Base-by-base conservation (phyloP, 148 eudicot species). In the Amaranthus hypochondriacus region DNA sequence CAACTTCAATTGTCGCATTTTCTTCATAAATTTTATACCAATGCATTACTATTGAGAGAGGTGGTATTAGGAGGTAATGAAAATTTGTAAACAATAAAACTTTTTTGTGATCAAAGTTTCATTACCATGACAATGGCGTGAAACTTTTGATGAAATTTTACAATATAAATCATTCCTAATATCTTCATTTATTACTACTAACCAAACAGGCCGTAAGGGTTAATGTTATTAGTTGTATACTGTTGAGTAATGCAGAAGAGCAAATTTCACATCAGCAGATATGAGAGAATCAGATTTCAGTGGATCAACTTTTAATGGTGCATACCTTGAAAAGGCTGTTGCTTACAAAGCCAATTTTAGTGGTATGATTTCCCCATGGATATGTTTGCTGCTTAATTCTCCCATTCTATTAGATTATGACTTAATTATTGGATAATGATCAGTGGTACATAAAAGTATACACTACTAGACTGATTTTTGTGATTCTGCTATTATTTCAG, bases 221-320 rank as follows among this genome's bases (percentile, higher is more conserved):
- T 28, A 52, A 42, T 1, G 42, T 68, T 5, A 21, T 70, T 4
- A 51, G 11, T 55, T 18, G 5, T 70, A 48, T 18, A 12, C 5
- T 61, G 47, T 48, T 6, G 4, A 14, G 11, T n/a, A 62, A 5
- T 81, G 74, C 96, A 94, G 98, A 82, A 79, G 98, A 81, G 98
- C 98, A 48, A 93, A 93, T 84, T 93, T 93, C 84, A 93, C 98
- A 56, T 56, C 97, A 73, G 97, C 98, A 73, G 96, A 95, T 75
- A 92, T 95, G 98, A 92, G 98, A 79, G 98, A 95, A 80, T 89
- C 98, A 50, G 92, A 95, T 82, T 95, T 95, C 83, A 95, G 96
- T 64, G 98, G 98, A 65, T 95, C 98, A 68, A 95, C 97, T 59
- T 95, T 95, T 86, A 95, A 87, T 75, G 98, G 97, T 54, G 98